Evolutionary conservation across 768 basidiomycete species (phyloP), one percentile per base, ranked within the genome.

Genomic region (Boletus speciosus): DNA sequence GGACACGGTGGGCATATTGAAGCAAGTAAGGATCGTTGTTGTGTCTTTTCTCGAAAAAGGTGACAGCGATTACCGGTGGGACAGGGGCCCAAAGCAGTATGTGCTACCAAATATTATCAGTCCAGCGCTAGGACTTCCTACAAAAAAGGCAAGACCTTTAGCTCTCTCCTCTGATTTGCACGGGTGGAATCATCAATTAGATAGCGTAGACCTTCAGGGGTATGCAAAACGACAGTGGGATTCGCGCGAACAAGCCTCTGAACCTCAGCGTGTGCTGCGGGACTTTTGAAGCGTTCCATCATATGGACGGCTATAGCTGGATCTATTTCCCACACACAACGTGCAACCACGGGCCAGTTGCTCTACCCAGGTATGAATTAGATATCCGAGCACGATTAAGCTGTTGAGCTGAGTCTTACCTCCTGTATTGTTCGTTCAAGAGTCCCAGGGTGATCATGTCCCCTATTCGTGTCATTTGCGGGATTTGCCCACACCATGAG

Each of bases 1-100:
- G 74, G 1, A 95, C 94, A 40, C 95, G 82, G 72, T 98, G 93
- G 0, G 95, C 95, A 67, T 98, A 98, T 85, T 99, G 97, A 21
- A 98, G 74, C 35, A 97, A 71, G 35, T 91, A 69, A 0, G 96
- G 88, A 64, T 98, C 86, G 62, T 83, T 90, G 58, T 84, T 80
- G 69, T 87, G 95, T 50, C 84, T 83, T 29, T 82, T 84, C 68
- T 94, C 91, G 68, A 98, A 97, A 66, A 88, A 89, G 0, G 87
- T 85, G 60, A 82, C 81, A 19, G 91, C 91, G 19, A 86, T 74
- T 16, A 94, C 78, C 0, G 92, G 93, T 4, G 96, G 86, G 14
- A 94, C 88, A 19, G 93, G 84, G 2, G 84, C 84, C 93, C 94
- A 98, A 8, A 95, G 75, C 14, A 94, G 77, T 29, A 99, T 78